phyloP scores from a whole-genome alignment of 106 monocot genomes.

The Allium cepa region DNA sequence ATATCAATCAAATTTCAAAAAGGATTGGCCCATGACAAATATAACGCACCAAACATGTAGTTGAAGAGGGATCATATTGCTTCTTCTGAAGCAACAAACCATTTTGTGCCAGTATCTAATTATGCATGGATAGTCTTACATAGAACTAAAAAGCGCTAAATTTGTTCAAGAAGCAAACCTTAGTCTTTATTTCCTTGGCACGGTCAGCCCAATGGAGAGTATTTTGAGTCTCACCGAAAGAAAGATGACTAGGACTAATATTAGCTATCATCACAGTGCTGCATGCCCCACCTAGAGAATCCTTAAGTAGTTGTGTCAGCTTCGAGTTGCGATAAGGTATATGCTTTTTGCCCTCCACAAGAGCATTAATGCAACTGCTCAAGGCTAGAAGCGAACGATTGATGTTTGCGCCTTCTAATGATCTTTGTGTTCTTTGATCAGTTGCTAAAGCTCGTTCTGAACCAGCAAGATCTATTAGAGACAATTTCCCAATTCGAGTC shows the following conservation, averaged over 20 bases:
- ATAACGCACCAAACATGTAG: no score
- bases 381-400: slow-evolving; percentile 91
- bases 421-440: slow-evolving; percentile 72
- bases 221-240: slow-evolving; percentile 88
- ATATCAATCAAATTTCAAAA: no score
- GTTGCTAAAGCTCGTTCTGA: slow-evolving; percentile 92
- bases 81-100: no score
- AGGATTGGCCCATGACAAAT: no score
- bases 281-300: slow-evolving; percentile 84
- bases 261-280: slow-evolving; percentile 99
- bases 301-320: slow-evolving; percentile 96
- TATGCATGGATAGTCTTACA: no score
- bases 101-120: no score
- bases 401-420: slow-evolving; percentile 93
- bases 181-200: slow-evolving; percentile 87
- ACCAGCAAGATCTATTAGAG: slow-evolving; percentile 91
- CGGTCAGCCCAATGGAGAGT: slow-evolving; percentile 99
- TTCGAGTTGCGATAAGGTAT: slow-evolving; percentile 97
- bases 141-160: no score
- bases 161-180: slow-evolving; percentile 25
- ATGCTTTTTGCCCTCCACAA: slow-evolving; percentile 97
- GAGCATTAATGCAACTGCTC: slow-evolving; percentile 94
- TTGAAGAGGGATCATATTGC: no score
- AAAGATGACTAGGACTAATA: slow-evolving; percentile 70
- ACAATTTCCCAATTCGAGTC: slow-evolving; percentile 65